A percentile compares a stretch with the other conserved stretches of the same genome.
phyloP scores from a whole-genome alignment of 176 grass and related monocot species.

The Oryza australiensis region DNA sequence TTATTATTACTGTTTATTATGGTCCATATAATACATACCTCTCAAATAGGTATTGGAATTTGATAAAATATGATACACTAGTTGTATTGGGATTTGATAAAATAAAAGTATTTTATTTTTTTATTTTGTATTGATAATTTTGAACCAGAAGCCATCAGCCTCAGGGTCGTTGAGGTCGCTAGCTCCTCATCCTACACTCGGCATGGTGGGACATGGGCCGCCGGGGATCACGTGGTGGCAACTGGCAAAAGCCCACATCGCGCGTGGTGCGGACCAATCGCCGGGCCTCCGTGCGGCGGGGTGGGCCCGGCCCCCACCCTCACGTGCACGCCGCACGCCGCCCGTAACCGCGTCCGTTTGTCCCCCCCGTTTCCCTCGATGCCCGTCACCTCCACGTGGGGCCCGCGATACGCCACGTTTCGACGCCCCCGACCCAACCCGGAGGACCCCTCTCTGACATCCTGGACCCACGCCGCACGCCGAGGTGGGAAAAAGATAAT shows the following conservation, averaged over 20 bases:
- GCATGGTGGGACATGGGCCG: not conserved
- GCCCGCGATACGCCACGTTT: not conserved
- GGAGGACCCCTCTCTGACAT: not conserved
- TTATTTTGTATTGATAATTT: too few species aligned
- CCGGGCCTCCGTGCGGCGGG: too few species aligned
- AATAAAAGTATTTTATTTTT: too few species aligned
- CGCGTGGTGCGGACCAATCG: not conserved
- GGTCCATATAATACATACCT: too few species aligned
- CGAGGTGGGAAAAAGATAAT: conserved; percentile 29
- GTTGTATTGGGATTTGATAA: too few species aligned
- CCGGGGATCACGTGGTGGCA: not conserved
- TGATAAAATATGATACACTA: too few species aligned
- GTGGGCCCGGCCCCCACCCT: not conserved
- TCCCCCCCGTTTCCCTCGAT: not conserved
- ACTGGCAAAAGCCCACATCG: not conserved
- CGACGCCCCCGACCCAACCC: not conserved
- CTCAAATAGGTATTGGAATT: too few species aligned
- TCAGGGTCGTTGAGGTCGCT: too few species aligned
- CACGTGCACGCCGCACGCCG: not conserved
- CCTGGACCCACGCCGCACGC: conserved; percentile 14
- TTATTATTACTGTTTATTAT: too few species aligned
- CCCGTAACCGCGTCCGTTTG: not conserved
- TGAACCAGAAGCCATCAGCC: too few species aligned
- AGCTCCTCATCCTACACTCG: too few species aligned
- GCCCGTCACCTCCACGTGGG: not conserved